Base-by-base conservation (phyloP, 495 filamentous ascomycete species). In the Aspergillus panamensis region DNA sequence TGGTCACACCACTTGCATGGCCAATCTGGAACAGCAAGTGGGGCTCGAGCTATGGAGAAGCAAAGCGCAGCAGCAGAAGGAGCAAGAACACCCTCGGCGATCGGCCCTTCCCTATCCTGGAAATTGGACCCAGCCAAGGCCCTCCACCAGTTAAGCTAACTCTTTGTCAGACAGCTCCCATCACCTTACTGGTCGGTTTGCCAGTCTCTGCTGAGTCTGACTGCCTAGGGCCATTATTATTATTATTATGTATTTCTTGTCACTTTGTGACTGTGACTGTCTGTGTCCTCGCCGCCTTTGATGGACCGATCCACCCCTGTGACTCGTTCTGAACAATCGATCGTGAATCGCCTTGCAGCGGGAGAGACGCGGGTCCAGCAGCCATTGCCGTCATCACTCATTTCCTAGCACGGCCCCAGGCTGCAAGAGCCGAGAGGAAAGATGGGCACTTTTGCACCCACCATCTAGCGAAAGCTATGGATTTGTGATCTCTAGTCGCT, bases 311-410 rank as follows among this genome's bases (percentile, higher is more conserved):
- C 50, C 49, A 44, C 47, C 20, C 33, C 25, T 44, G 49, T 61
- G 48, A 57, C 48, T 54, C 51, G 37, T 25, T 44, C 25, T 20
- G 12, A 55, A 2, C 29, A 16, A 54, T 44, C 49, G 44, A 62
- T 65, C 53, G 42, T 44, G 48, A 57, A 53, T 54, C 49, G 51
- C 63, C 63, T 60, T 65, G 63, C 63, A 65, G 63, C 59, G 63
- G 62, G 55, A 65, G 47, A 56, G 52, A 53, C 49, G 56, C 61
- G 61, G 57, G 50, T 53, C 31, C 57, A 49, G 43, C 57, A 54
- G 57, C 60, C 60, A 55, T 60, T 60, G 50, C 62, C 56, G 45
- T 62, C 57, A 54, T 37, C 3, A 32, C 53, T 61, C 47, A 48
- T 48, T 19, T 8, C 40, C 42, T 6, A 35, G 25, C 25, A 14